phyloP scores from a whole-genome alignment of 169 alveolate genomes.

The Eimeria necatrix region DNA sequence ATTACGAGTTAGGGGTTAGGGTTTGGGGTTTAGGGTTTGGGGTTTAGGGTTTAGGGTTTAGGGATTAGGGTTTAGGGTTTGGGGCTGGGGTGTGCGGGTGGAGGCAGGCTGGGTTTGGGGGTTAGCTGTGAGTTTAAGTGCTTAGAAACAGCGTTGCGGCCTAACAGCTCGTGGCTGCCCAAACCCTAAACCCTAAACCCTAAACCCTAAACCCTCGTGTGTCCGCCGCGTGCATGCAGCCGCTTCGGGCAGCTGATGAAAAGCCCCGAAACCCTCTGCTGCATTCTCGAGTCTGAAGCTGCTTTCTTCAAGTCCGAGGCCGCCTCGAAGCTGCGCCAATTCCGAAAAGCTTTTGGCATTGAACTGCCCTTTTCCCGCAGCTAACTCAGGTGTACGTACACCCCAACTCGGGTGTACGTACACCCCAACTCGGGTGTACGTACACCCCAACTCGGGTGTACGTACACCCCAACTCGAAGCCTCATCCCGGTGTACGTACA shows the following conservation, averaged over 20 bases:
- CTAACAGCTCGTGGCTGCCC: too few relatives aligned
- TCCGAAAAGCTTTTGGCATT: conserved; percentile 11
- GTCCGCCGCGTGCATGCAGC: not conserved
- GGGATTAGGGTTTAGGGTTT: not conserved
- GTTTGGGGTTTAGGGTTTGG: too few relatives aligned
- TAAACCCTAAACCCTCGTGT: too few relatives aligned
- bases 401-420: too few relatives aligned
- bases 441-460: not conserved
- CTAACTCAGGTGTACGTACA: too few relatives aligned
- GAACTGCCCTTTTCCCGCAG: not conserved
- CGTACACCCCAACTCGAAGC: not conserved
- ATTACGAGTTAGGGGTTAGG: too few relatives aligned
- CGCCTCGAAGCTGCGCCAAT: not conserved
- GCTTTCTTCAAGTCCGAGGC: not conserved
- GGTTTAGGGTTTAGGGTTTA: too few relatives aligned
- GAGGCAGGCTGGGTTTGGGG: not conserved
- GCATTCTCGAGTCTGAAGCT: conserved; percentile 1
- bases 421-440: not conserved
- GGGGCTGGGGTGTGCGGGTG: not conserved
- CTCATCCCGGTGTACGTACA: not conserved
- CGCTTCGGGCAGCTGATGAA: conserved; percentile 7
- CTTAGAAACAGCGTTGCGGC: too few relatives aligned
- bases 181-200: too few relatives aligned
- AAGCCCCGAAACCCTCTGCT: not conserved
- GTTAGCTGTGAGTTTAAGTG: not conserved